Evolutionary conservation across 2,329 filamentous ascomycete genomes (phyloP).

Genomic region (Penicillium sp.): DNA sequence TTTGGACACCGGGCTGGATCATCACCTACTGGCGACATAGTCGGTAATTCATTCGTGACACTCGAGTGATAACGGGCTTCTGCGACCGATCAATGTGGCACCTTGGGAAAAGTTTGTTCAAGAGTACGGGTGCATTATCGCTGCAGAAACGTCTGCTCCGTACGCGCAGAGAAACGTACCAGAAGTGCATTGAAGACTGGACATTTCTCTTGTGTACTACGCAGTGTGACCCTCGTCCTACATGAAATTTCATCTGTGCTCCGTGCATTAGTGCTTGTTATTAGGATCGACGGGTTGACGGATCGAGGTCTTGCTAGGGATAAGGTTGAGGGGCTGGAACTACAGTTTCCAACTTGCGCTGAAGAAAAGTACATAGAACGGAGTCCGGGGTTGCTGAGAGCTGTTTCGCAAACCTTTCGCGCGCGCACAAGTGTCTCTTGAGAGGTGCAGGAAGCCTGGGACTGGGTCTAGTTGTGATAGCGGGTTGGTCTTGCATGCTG

Average conservation of each 20-base stretch:
- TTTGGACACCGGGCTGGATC: background rate
- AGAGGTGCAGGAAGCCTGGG: background rate
- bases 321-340: slow-evolving; percentile 3
- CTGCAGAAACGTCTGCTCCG: background rate
- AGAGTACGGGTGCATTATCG: background rate
- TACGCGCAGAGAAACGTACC: background rate
- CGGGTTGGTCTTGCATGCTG: background rate
- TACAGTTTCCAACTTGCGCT: background rate
- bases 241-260: background rate
- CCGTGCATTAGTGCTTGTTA: background rate
- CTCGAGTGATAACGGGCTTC: background rate
- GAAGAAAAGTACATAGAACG: background rate
- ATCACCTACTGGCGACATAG: background rate
- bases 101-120: background rate
- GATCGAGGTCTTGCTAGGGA: background rate
- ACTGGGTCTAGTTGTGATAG: background rate
- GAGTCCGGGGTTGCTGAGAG: background rate
- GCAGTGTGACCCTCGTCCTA: background rate
- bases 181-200: slow-evolving; percentile 1
- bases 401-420: background rate
- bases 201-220: background rate
- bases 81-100: background rate
- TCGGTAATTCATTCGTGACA: background rate
- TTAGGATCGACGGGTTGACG: slow-evolving; percentile 2
- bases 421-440: slow-evolving; percentile 1